Conservation (phyloP, 2,329 filamentous ascomycete genomes). For the Pestalotiopsis sp. region DNA sequence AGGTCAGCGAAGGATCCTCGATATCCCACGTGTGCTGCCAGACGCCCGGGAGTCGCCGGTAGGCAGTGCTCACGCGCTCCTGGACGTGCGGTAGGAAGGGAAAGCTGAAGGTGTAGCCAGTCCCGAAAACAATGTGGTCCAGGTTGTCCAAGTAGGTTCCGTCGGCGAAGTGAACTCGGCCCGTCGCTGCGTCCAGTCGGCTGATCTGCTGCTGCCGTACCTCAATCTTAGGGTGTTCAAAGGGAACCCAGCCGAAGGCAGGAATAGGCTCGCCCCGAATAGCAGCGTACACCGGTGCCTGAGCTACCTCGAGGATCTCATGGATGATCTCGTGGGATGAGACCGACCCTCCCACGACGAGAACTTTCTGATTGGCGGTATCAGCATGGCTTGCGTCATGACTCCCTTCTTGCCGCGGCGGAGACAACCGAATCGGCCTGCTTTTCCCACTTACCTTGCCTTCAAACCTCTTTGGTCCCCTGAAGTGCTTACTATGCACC, state of each 20-base stretch:
- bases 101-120: slow-evolving; percentile 61
- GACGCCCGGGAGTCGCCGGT: slow-evolving; percentile 35
- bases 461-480: slow-evolving; percentile 36
- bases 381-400: background rate
- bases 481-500: slow-evolving; percentile 72
- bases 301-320: slow-evolving; percentile 48
- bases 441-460: slow-evolving; percentile 32
- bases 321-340: slow-evolving; percentile 61
- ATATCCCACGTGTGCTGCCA: slow-evolving; percentile 40
- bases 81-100: slow-evolving; percentile 54
- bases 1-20: slow-evolving; percentile 36
- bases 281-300: slow-evolving; percentile 52
- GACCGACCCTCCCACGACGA: slow-evolving; percentile 61
- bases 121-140: slow-evolving; percentile 62
- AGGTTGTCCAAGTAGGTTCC: slow-evolving; percentile 50
- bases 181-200: slow-evolving; percentile 35
- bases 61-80: slow-evolving; percentile 41
- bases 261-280: slow-evolving; percentile 47
- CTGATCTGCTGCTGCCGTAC: slow-evolving; percentile 48
- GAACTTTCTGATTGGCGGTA: slow-evolving; percentile 43
- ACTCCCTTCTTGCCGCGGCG: background rate
- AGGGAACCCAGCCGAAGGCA: slow-evolving; percentile 59
- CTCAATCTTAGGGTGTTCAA: slow-evolving; percentile 53
- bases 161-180: slow-evolving; percentile 54
- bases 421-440: too few species aligned